phyloP scores from a whole-genome alignment of 495 filamentous ascomycete species.

The Sabuloglossum arenarium region DNA sequence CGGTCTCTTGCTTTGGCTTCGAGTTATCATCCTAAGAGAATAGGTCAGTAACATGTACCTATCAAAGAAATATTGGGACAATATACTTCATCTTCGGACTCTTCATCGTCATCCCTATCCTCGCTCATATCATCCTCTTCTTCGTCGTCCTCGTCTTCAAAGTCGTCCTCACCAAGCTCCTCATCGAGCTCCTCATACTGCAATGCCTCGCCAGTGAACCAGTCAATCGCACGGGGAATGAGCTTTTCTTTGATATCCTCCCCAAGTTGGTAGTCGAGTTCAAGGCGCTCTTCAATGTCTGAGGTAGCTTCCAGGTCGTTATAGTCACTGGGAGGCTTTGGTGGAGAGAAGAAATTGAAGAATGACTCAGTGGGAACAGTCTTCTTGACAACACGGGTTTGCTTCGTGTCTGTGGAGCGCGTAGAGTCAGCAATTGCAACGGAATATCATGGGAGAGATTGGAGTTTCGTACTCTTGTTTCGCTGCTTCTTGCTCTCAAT shows the following conservation, averaged over 20 bases:
- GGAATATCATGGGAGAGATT: not conserved
- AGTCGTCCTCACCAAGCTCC: constrained; percentile 62
- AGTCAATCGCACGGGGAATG: constrained; percentile 95
- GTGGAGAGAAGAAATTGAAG: constrained; percentile 99
- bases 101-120: constrained; percentile 68
- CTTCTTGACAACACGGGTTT: constrained; percentile 96
- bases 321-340: constrained; percentile 58
- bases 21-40: constrained; percentile 60
- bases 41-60: constrained; percentile 15
- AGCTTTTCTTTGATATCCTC: constrained; percentile 99
- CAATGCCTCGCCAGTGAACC: constrained; percentile 97
- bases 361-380: constrained; percentile 96
- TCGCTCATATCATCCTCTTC: constrained; percentile 77
- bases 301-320: constrained; percentile 59
- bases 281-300: constrained; percentile 93
- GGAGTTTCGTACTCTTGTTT: constrained; percentile 96
- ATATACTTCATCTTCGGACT: constrained; percentile 84
- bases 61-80: not conserved
- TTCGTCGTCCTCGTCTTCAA: constrained; percentile 79
- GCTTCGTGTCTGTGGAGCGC: constrained; percentile 62
- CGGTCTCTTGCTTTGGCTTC: constrained; percentile 96
- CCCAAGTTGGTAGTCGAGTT: constrained; percentile 96
- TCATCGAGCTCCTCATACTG: constrained; percentile 91
- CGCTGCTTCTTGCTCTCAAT: constrained; percentile 98
- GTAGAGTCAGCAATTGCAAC: not conserved